phyloP scores from a whole-genome alignment of 73 alveolate genomes.

The Durusdinium trenchii region DNA sequence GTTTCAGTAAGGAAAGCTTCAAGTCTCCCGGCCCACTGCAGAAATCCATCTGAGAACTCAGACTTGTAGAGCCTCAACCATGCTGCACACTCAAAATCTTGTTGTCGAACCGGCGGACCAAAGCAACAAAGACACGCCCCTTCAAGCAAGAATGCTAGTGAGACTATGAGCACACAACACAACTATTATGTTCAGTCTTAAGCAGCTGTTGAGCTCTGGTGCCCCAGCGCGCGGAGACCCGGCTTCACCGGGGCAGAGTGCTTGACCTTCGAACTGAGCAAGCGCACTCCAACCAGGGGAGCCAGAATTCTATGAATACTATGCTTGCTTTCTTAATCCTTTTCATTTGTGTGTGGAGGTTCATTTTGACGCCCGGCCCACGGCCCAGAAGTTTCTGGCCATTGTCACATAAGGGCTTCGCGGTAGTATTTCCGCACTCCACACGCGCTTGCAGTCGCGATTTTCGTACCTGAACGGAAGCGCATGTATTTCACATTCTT shows the following conservation, averaged over 20 bases:
- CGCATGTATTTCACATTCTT: too few relatives aligned
- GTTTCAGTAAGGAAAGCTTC: neutral
- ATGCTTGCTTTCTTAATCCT: too few relatives aligned
- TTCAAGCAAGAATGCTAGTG: neutral
- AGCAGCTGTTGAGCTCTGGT: neutral
- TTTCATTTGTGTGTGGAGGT: too few relatives aligned
- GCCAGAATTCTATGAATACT: too few relatives aligned
- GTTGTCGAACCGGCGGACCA: neutral
- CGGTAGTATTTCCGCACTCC: constrained; percentile 49
- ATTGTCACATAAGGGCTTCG: too few relatives aligned
- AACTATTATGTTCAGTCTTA: neutral
- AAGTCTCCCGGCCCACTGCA: constrained; percentile 36
- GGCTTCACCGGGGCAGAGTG: constrained; percentile 64
- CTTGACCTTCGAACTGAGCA: too few relatives aligned
- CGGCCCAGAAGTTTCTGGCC: too few relatives aligned
- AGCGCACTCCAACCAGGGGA: too few relatives aligned
- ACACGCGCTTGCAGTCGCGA: constrained; percentile 86
- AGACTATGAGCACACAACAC: neutral
- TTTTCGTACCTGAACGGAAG: constrained; percentile 74
- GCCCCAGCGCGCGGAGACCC: constrained; percentile 47
- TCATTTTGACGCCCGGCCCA: too few relatives aligned
- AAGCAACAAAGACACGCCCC: neutral
- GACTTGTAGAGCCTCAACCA: constrained; percentile 64
- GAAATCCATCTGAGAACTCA: constrained; percentile 79
- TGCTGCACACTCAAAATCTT: too few relatives aligned